Evolutionary conservation across 768 basidiomycete genomes (phyloP).

Genomic region (Krasilnikovozyma curviuscula): DNA sequence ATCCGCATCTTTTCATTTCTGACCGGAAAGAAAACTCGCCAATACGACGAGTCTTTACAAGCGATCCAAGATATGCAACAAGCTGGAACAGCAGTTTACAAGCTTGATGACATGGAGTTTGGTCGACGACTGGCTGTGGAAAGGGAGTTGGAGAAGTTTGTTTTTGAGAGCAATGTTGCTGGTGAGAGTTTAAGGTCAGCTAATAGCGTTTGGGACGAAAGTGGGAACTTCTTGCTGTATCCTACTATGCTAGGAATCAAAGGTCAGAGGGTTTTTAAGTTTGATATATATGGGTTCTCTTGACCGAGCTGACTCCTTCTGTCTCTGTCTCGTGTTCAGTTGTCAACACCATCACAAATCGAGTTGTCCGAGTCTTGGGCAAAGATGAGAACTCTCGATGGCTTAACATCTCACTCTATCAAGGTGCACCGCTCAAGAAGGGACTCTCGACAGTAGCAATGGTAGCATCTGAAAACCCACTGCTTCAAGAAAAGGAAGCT

Average conservation of each 20-base stretch:
- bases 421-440: constrained; percentile 81
- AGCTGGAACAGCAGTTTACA: constrained; percentile 77
- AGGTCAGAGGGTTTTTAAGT: constrained; percentile 34
- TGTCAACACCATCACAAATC: constrained; percentile 84
- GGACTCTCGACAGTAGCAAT: constrained; percentile 71
- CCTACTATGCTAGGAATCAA: constrained; percentile 88
- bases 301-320: background rate
- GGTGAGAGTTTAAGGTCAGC: constrained; percentile 48
- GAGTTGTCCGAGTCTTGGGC: constrained; percentile 66
- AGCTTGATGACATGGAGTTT: constrained; percentile 97
- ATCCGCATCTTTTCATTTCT: constrained; percentile 85
- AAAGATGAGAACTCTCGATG: constrained; percentile 87
- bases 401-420: constrained; percentile 72
- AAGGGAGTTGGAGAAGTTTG: constrained; percentile 52
- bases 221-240: constrained; percentile 81
- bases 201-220: constrained; percentile 95
- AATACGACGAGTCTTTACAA: constrained; percentile 81
- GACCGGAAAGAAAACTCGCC: constrained; percentile 67
- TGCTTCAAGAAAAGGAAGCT: constrained; percentile 62
- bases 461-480: constrained; percentile 87
- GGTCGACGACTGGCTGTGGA: constrained; percentile 87
- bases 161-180: constrained; percentile 28
- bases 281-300: too few species aligned
- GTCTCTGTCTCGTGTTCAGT: constrained; percentile 33
- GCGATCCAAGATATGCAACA: constrained; percentile 99